Percentiles rank a stretch among this genome's conserved stretches.
Conservation (phyloP, 139 green algal genomes). For the Microglena sp. region DNA sequence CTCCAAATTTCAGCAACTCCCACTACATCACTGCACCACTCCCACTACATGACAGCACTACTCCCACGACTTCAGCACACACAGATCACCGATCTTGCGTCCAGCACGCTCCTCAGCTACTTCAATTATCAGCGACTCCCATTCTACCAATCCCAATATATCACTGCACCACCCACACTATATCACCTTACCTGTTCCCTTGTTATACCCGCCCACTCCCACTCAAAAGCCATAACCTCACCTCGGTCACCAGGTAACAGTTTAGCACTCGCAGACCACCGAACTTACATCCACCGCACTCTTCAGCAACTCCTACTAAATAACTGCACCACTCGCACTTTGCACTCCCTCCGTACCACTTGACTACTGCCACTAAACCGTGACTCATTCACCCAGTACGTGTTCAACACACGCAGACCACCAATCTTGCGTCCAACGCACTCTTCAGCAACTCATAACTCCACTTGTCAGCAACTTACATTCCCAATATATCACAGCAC, state of each 20-base stretch:
- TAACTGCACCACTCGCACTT: too few relatives aligned
- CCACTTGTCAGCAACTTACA: not conserved
- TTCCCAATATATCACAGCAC: not conserved
- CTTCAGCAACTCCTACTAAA: slow-evolving; percentile 79
- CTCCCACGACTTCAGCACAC: slow-evolving; percentile 86
- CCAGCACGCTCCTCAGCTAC: slow-evolving; percentile 95
- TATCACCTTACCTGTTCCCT: not conserved
- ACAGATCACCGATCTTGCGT: slow-evolving; percentile 82
- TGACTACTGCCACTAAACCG: not conserved
- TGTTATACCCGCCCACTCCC: not conserved
- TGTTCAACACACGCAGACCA: slow-evolving; percentile 95
- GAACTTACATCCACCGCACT: slow-evolving; percentile 87
- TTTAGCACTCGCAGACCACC: slow-evolving; percentile 95
- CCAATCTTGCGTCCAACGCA: slow-evolving; percentile 85
- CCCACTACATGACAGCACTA: too few relatives aligned
- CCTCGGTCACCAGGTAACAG: slow-evolving; percentile 27
- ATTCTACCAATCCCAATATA: not conserved
- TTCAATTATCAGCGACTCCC: not conserved
- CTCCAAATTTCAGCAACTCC: not conserved
- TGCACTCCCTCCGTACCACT: not conserved
- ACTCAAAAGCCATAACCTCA: too few relatives aligned
- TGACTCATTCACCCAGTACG: slow-evolving; percentile 98
- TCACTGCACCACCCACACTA: too few relatives aligned
- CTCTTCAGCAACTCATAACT: slow-evolving; percentile 98
- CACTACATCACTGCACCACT: too few relatives aligned